Base-by-base conservation (phyloP, 345 rosid species). In the Salix arbutifolia region DNA sequence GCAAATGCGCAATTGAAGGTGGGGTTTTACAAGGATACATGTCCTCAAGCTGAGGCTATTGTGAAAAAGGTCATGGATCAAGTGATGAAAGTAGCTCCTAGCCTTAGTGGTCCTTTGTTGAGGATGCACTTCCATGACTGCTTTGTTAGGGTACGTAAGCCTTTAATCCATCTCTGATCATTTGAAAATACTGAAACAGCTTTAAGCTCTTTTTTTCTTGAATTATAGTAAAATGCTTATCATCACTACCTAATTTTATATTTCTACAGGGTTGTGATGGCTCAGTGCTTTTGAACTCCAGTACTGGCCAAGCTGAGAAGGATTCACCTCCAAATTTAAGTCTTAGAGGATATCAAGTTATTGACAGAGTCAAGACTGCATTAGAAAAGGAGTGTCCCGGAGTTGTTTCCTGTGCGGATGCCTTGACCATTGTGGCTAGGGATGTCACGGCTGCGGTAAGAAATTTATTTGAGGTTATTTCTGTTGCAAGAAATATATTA, bases 61-160 rank as follows among this genome's bases (percentile, higher is more conserved):
- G 92, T 87, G 4, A 81, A 82, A 65, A 44, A 70, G 50, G 76
- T 71, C 19, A 77, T 83, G 11, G 13, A 6, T 25, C 64, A 82
- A 18, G 84, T 83, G 60, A 50, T 92, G 52, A 80, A 83, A 1
- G 82, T 76, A 0, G 88, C 86, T 12, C 87, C 87, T 4, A 72
- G 90, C 8, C 83, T 91, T 18, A 87, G 87, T 23, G 92, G 83
- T 19, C 90, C 96, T 65, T 65, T 92, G 79, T 69, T 94, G 44
- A 84, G 98, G 75, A 77, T 92, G 92, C 88, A 87, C 72, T 92
- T 94, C 56, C 97, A 94, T 33, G 98, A 94, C 69, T 94, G 97
- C 70, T 92, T 92, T 42, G 91, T 92, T 18, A 58, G 89, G 83
- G 97, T 94, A 74, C 31, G 53, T 8, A 0, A 53, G 25, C 13